These are phyloP conservation scores for Penicillium sp. DNA, from an alignment of 2,329 filamentous ascomycete species.

Conservation along the genomic window DNA sequence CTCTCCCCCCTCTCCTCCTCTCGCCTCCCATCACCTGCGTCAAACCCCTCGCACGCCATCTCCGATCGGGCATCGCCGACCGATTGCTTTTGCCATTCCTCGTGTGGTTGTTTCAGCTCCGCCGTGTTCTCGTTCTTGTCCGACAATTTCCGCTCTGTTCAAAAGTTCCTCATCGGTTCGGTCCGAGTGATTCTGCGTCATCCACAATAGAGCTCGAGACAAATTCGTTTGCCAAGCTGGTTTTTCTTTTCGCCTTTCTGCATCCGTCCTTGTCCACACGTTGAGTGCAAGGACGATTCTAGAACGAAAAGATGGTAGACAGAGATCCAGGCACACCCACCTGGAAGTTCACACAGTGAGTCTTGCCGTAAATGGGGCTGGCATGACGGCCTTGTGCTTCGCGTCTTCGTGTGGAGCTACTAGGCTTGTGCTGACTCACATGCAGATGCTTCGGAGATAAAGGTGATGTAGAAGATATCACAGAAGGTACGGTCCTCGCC, in stretches of 20 bases:
- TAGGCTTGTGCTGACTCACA: constrained; percentile 8
- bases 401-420: neutral
- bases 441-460: constrained; percentile 97
- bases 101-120: neutral
- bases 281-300: constrained; percentile 33
- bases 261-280: constrained; percentile 14
- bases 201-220: constrained; percentile 20
- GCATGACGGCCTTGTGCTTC: neutral
- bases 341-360: constrained; percentile 99
- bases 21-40: constrained; percentile 12
- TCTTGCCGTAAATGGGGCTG: constrained; percentile 22
- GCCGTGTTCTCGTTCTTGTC: constrained; percentile 6
- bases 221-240: constrained; percentile 5
- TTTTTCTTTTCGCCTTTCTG: constrained; percentile 17
- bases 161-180: constrained; percentile 3
- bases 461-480: constrained; percentile 98
- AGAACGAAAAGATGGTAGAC: constrained; percentile 79
- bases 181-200: constrained; percentile 7
- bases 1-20: constrained; percentile 14
- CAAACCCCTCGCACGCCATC: constrained; percentile 17
- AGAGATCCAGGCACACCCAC: constrained; percentile 89
- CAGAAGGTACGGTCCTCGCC: constrained; percentile 63
- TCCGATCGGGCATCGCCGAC: constrained; percentile 12
- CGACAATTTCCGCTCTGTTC: constrained; percentile 12
- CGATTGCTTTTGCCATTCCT: constrained; percentile 8